phyloP scores from a whole-genome alignment of 2,329 filamentous ascomycete genomes.

The Cercospora brassicicola region DNA sequence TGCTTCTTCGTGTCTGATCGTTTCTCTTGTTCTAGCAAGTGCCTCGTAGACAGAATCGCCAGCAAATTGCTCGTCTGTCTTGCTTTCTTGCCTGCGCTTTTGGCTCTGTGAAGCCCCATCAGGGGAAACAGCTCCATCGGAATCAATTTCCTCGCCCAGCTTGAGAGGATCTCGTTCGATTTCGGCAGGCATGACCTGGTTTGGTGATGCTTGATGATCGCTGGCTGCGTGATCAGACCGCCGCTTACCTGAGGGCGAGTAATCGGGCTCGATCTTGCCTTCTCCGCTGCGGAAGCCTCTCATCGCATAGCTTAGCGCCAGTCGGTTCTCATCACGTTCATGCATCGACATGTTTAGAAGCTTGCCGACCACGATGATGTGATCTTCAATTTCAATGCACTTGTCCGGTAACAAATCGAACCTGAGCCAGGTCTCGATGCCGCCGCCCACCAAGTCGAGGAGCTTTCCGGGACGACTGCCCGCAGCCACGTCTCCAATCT shows the following conservation, averaged over 20 bases:
- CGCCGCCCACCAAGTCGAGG: conserved; percentile 12
- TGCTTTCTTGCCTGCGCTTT: not conserved
- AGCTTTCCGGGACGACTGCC: not conserved
- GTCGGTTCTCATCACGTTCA: not conserved
- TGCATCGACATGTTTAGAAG: no score
- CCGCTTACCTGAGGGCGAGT: not conserved
- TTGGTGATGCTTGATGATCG: no score
- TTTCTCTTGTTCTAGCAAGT: conserved; percentile 9
- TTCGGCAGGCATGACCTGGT: not conserved
- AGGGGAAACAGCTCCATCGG: not conserved
- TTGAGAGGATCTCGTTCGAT: not conserved
- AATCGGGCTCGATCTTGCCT: conserved; percentile 6
- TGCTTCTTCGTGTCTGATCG: conserved; percentile 9
- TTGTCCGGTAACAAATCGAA: conserved; percentile 42
- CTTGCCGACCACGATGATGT: conserved; percentile 47
- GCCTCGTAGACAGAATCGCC: not conserved
- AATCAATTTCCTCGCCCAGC: not conserved
- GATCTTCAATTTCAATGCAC: conserved; percentile 47
- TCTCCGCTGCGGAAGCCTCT: conserved; percentile 6
- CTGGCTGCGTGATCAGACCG: no score
- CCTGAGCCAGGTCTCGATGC: conserved; percentile 36
- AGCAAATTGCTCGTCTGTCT: not conserved
- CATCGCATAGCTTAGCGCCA: conserved; percentile 12
- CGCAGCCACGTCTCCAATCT: not conserved
- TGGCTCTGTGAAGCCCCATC: not conserved